Conservation (phyloP, 176 grass and related monocot genomes). For the Avena eriantha region DNA sequence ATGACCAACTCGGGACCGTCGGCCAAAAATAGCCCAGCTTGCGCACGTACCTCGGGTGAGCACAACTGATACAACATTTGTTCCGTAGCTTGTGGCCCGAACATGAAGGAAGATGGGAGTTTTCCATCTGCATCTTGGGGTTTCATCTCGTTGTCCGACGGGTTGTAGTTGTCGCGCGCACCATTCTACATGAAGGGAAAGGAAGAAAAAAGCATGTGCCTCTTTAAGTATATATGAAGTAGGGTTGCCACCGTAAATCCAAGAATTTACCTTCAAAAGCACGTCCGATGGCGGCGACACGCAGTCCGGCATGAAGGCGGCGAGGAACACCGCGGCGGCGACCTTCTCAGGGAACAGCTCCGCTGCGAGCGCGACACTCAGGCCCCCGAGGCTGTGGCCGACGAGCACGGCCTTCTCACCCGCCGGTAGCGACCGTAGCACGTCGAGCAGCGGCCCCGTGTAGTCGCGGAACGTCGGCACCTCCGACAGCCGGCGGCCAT, state of each 20-base stretch:
- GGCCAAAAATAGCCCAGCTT: neutral
- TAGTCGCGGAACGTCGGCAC: conserved; percentile 74
- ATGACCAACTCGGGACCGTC: neutral
- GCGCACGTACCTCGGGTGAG: neutral
- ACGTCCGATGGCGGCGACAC: conserved; percentile 44
- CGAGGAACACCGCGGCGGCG: conserved; percentile 69
- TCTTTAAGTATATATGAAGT: neutral
- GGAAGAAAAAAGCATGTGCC: neutral
- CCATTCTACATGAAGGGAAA: neutral
- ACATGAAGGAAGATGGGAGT: conserved; percentile 35
- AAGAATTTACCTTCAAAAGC: conserved; percentile 47
- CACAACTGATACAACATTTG: conserved; percentile 25
- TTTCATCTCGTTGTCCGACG: conserved; percentile 33
- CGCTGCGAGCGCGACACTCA: conserved; percentile 62
- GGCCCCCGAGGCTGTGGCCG: conserved; percentile 78
- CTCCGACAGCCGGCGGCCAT: conserved; percentile 54
- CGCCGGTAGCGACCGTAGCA: conserved; percentile 46
- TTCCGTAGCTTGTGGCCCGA: conserved; percentile 1
- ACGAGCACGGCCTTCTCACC: conserved; percentile 71
- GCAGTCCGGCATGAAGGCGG: conserved; percentile 71
- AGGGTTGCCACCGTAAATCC: neutral
- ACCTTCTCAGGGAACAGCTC: conserved; percentile 87
- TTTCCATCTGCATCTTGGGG: conserved; percentile 30
- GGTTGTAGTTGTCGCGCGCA: neutral
- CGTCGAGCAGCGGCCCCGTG: conserved; percentile 64